Conservation (phyloP, 23 red algal species). For the Cyanidium caldarium region DNA sequence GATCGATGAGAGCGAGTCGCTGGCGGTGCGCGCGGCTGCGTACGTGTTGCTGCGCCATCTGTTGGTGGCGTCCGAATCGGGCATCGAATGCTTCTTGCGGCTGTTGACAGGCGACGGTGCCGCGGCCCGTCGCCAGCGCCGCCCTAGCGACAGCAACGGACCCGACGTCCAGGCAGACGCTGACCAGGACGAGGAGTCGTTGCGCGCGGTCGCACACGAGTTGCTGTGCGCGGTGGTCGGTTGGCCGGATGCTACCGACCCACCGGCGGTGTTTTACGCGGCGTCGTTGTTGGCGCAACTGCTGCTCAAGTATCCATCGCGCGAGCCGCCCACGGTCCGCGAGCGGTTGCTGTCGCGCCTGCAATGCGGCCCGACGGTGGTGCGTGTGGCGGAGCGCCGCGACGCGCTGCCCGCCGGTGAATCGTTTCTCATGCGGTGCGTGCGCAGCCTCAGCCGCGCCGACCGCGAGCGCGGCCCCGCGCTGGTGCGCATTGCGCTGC, state of each 20-base stretch:
- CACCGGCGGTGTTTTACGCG: slow-evolving; percentile 61
- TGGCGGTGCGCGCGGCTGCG: not conserved
- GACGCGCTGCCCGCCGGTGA: not conserved
- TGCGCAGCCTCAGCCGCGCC: slow-evolving; percentile 40
- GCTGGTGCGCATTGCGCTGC: slow-evolving; percentile 38
- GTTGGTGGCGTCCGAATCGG: not conserved
- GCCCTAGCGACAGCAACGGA: not conserved
- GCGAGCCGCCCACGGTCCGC: not conserved
- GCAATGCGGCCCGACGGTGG: not conserved
- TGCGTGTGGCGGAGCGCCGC: not conserved
- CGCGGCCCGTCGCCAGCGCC: not conserved
- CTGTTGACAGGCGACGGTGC: not conserved
- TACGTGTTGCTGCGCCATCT: not conserved
- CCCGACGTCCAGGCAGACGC: not conserved
- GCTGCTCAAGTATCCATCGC: too few species aligned
- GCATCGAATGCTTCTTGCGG: not conserved
- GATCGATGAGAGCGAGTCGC: not conserved
- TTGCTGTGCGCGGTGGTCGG: slow-evolving; percentile 38
- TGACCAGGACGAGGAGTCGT: not conserved
- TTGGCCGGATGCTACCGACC: slow-evolving; percentile 51
- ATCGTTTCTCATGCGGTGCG: not conserved
- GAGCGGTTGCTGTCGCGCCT: not conserved
- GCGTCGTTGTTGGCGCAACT: slow-evolving; percentile 41
- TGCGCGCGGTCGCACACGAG: not conserved
- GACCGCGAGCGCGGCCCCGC: slow-evolving; percentile 37